These are phyloP conservation scores for Chaetomiaceae sp. DNA, from an alignment of 2,329 filamentous ascomycete species.

Conservation along the genomic window DNA sequence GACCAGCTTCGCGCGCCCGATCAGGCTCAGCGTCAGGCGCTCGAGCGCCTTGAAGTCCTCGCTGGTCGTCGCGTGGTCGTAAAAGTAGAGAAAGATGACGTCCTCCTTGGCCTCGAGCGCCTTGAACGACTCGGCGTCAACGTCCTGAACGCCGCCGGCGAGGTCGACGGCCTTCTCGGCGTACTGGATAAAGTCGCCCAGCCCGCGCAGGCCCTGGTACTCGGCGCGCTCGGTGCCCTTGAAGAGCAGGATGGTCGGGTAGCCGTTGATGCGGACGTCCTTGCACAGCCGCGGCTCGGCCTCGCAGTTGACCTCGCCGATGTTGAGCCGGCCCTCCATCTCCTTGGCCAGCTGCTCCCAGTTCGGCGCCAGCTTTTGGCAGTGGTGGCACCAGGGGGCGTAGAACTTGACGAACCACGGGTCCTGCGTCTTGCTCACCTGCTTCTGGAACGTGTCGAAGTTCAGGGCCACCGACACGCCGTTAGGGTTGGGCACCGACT, in stretches of 20 bases:
- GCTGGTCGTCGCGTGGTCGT: constrained; percentile 86
- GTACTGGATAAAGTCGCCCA: constrained; percentile 85
- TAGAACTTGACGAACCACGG: constrained; percentile 99
- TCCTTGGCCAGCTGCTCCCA: constrained; percentile 88
- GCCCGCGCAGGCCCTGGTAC: constrained; percentile 83
- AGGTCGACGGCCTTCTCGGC: constrained; percentile 80
- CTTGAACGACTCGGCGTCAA: constrained; percentile 71
- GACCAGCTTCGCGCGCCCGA: constrained; percentile 87
- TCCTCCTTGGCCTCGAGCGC: constrained; percentile 88
- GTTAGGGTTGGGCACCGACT: constrained; percentile 63
- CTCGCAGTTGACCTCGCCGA: constrained; percentile 96
- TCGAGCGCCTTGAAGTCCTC: constrained; percentile 91
- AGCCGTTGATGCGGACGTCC: constrained; percentile 73
- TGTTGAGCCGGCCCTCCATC: constrained; percentile 83
- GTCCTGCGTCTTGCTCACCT: constrained; percentile 81
- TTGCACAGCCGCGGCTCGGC: constrained; percentile 83
- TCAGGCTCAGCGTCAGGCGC: constrained; percentile 76
- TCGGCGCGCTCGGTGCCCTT: constrained; percentile 86
- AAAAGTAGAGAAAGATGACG: constrained; percentile 96
- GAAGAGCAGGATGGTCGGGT: constrained; percentile 91
- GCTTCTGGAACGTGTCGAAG: constrained; percentile 77
- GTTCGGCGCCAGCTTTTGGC: constrained; percentile 83
- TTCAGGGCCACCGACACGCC: constrained; percentile 73
- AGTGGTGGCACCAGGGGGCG: constrained; percentile 94
- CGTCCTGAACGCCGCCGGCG: constrained; percentile 70